Evolutionary conservation across 139 green algal species (phyloP).

Genomic region (Monoraphidium neglectum): DNA sequence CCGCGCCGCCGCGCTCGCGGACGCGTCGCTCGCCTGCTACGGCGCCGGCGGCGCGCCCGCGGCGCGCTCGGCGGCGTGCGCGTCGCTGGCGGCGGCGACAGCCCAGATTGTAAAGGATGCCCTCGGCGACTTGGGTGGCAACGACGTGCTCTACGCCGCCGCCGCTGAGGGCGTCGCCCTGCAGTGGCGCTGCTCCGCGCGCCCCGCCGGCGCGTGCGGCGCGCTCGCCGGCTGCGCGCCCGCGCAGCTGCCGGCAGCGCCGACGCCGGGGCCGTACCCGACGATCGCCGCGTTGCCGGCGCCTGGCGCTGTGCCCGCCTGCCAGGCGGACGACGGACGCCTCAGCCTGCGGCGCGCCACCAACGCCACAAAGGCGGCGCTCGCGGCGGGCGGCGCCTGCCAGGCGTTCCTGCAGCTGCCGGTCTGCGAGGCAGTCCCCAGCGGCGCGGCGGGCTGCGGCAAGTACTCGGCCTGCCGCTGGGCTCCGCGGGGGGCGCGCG

Average conservation of each 20-base stretch:
- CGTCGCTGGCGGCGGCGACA: background rate
- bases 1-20: background rate
- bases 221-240: background rate
- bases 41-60: background rate
- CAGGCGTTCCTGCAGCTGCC: slow-evolving; percentile 25
- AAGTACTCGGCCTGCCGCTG: slow-evolving; percentile 16
- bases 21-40: background rate
- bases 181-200: slow-evolving; percentile 1
- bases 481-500: slow-evolving; percentile 1
- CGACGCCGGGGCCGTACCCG: background rate
- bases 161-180: background rate
- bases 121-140: background rate
- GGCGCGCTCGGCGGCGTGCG: background rate
- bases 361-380: slow-evolving; percentile 8
- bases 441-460: background rate
- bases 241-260: background rate
- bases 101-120: background rate
- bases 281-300: no score
- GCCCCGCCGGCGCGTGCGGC: background rate
- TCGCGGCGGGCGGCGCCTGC: slow-evolving; percentile 8
- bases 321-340: slow-evolving; percentile 4
- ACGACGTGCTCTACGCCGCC: background rate
- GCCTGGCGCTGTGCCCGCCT: background rate
- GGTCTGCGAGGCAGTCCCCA: background rate
- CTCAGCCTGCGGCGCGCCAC: slow-evolving; percentile 3